These are phyloP conservation scores for Erodium texanum DNA, from an alignment of 441 rosid species.

Conservation along the genomic window DNA sequence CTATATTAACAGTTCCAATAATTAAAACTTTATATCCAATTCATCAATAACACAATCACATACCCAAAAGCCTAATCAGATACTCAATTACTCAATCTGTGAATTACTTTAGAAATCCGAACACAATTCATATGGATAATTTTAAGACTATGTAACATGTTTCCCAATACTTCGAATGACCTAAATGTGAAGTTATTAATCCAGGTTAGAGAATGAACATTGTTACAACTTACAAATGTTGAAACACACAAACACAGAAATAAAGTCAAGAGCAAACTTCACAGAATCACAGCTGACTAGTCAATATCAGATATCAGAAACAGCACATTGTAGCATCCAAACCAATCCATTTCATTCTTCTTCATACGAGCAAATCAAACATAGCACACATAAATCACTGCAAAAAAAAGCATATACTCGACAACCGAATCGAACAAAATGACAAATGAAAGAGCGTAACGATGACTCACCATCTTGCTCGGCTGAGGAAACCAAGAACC, in stretches of 20 bases:
- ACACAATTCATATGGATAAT: background rate
- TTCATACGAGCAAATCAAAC: background rate
- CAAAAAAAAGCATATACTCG: background rate
- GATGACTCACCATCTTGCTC: background rate
- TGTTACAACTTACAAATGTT: too few relatives aligned
- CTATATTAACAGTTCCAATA: too few relatives aligned
- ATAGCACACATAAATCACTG: background rate
- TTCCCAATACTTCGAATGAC: background rate
- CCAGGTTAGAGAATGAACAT: background rate
- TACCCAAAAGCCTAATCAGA: too few relatives aligned
- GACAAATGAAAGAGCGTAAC: background rate
- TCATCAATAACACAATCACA: background rate
- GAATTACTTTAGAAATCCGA: background rate
- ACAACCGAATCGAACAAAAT: background rate
- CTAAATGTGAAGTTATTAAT: background rate
- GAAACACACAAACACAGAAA: too few relatives aligned
- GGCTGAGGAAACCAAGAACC: background rate
- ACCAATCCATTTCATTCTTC: background rate
- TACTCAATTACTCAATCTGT: background rate
- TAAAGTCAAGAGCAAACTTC: background rate
- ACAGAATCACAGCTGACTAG: background rate
- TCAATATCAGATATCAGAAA: background rate
- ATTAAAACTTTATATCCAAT: background rate
- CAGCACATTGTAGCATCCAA: background rate
- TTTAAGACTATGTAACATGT: background rate